Evolutionary conservation across 108 stramenopile species (phyloP), one percentile per base, ranked within the genome.

Genomic region (Mayamaea pseudoterrestris): DNA sequence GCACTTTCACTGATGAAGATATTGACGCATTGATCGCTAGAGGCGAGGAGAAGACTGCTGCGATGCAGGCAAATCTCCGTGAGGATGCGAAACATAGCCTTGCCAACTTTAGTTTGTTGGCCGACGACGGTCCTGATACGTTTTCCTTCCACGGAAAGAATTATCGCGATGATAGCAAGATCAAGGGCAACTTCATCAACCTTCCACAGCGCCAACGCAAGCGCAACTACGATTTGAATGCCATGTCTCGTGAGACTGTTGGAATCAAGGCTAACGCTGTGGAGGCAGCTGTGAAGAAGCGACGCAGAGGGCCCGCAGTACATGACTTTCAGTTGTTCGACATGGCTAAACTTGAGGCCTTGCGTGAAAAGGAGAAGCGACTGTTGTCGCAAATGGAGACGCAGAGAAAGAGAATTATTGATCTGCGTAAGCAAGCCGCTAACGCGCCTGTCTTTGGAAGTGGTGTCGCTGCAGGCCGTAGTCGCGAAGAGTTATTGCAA

Each of bases 161-260:
- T 57, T 93, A 93, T 52, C 69, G 93, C 24, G 73, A 66, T 41
- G 60, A 49, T 17, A 68, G 74, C n/a, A 77, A 77, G 52, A 70
- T 62, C 14, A 54, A 53, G 5, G 80, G 75, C 5, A 73, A 80
- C 35, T 83, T 97, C 44, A 95, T 99, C 63, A 83, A 93, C 53
- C 78, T 99, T 27, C 91, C 93, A 0, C 92, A 92, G 40, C 93
- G 98, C 25, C 90, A 97, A 53, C 75, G 98, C n/a, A 96, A 95
- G 68, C 80, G 91, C 54, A 93, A 80, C 57, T 98, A 97, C 63
- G 93, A 98, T 59, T 85, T 93, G 26, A 83, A 91, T 50, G 90
- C 83, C 44, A 74, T 62, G 39, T 39, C 63, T 3, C 67, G 61
- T 17, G 41, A 55, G 0, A 49, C 61, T 8, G 59, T 63, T 29